Base-by-base conservation (phyloP, 78 protist species). In the Dictyostelium capitatum region DNA sequence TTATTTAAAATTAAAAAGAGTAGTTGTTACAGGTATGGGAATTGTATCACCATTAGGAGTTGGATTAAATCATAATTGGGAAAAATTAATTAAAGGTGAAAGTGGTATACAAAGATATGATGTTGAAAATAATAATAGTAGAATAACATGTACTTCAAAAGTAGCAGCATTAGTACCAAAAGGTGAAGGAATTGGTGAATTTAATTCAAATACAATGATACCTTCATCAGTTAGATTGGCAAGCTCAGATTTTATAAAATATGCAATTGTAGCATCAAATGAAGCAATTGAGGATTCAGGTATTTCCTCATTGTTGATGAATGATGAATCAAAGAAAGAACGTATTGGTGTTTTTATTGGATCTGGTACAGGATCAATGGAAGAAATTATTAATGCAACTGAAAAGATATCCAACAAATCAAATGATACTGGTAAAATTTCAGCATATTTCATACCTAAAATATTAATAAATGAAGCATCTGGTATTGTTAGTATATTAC, bases 1-100 rank as follows among this genome's bases (percentile, higher is more conserved):
- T 23, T 67, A 32, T 67, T 67, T 67, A 67, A 67, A 67, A 67
- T 67, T 67, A 67, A 67, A 23, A 79, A 92, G 99, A 25, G 98
- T 98, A 11, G 98, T 97, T 4, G 96, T 98, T 11, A 98, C 98
- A 0, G 99, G 99, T 6, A 32, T 98, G 67, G 99, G 99, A 6
- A 10, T 92, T 17, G 97, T 98, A 30, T 92, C 98, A 9, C 99
- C 99, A 6, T 72, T 98, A 7, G 99, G 98, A 20, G 90, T 95
- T 5, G 98, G 98, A 9, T 95, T 94, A 1, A 15, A 70, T 23
- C 20, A 19, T 65, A 78, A 77, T 30, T 98, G 98, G 98, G 57
- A 78, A 12, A 32, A 70, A 7, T 56, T 97, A 48, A 4, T 96
- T 15, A 87, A 23, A 6, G 94, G 97, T 41, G 69, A 77, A 7